Evolutionary conservation across 768 basidiomycete genomes (phyloP), one percentile per base, ranked within the genome.

Genomic region (Chalciporus chontae): DNA sequence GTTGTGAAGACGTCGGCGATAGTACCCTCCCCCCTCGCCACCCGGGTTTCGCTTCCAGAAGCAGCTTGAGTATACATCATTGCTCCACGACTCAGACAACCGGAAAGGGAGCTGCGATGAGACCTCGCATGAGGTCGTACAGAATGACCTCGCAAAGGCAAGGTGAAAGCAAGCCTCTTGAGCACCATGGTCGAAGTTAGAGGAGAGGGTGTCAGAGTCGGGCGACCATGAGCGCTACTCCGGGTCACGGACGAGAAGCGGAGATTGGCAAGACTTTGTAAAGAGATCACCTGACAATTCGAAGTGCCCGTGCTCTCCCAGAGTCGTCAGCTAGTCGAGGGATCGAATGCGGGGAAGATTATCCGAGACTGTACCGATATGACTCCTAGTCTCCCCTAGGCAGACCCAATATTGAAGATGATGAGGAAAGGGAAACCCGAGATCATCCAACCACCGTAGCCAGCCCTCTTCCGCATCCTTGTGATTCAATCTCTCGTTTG

Each of bases 1-100:
- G 75, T 75, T 70, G n/a, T n/a, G n/a, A n/a, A n/a, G n/a, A n/a
- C n/a, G n/a, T n/a, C 68, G 18, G 73, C 72, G 36, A 82, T 78
- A 18, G 71, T 65, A n/a, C 69, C 75, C 38, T 65, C 64, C 15
- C 56, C 51, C 57, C 63, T 70, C 8, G 17, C 24, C 2, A 1
- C 47, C 18, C 29, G 57, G 15, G 50, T 26, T 13, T 31, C 3
- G 29, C 29, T 4, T 9, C 4, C 5, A 31, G 29, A 3, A n/a
- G 15, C 32, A 15, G 43, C 46, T 29, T 53, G 42, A 27, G 54
- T 59, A 11, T 42, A 32, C 49, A 63, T 52, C 48, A 13, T 55
- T 7, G 49, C 48, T 8, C 46, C 9, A 8, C 37, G 41, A 14
- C 11, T n/a, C n/a, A n/a, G n/a, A n/a, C n/a, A 23, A 8, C 42